Base-by-base conservation (phyloP, 2,329 filamentous ascomycete species). In the Colletotrichum gloeosporioides region DNA sequence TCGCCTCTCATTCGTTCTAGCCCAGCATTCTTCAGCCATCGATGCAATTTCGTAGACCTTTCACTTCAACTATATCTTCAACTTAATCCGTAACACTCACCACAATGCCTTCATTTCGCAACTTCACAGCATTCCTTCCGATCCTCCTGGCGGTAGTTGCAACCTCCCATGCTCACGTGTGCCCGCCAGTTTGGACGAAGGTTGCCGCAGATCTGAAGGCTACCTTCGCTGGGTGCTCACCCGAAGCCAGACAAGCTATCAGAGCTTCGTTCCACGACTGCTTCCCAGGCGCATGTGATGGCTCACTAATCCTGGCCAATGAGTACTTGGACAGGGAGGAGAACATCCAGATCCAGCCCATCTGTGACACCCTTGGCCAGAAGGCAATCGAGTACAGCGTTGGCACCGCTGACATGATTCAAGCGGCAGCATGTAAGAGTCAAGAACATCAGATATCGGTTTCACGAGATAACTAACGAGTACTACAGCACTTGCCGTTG, bases 181-280 rank as follows among this genome's bases (percentile, higher is more conserved):
- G 71, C 6, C 71, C 71, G 15, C 22, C 55, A 18, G 55, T 62
- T 16, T 73, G 71, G 64, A 69, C 36, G 4, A 55, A 73, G 22
- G 55, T 73, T 53, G 71, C 71, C 13, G 64, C 64, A 29, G 71
- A 73, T 39, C 64, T 73, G 34, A 73, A 55, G n/a, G 65, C 9
- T 4, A 31, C 65, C 4, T 73, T 73, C 13, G 36, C 53, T 6
- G 71, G 71, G 1, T 73, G 71, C 15, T 29, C 71, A 2, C 27
- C 25, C 1, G 71, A 69, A 9, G 71, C 71, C 1, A 73, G 64
- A 25, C 71, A 73, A 27, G 64, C 71, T 2, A 73, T 73, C 13
- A 64, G 71, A 32, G 71, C 71, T 10, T 49, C 71, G 13, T 73
- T 73, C 64, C 71, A 73, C 25, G 71, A 73, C 13, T 73, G 71